Evolutionary conservation across 371 early-diverging fungal species (phyloP).

Genomic region (Sanchytrium tribonematis): DNA sequence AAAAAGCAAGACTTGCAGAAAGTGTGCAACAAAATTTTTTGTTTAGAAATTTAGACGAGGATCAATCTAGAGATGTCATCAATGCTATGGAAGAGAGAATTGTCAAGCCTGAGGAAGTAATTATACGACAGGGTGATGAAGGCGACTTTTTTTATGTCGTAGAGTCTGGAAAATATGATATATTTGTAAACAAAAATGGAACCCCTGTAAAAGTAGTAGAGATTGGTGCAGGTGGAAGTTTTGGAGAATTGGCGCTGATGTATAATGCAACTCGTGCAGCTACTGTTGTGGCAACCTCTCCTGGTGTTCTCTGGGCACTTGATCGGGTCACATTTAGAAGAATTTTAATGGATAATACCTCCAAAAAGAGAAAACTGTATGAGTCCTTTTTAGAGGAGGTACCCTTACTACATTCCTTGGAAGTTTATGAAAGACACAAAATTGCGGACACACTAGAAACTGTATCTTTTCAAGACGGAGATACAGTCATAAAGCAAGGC

Average conservation of each 20-base stretch:
- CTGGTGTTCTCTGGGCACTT: constrained; percentile 68
- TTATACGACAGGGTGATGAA: constrained; percentile 82
- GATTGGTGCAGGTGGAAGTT: constrained; percentile 53
- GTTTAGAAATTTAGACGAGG: constrained; percentile 75
- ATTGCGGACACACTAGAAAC: constrained; percentile 77
- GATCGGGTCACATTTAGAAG: constrained; percentile 80
- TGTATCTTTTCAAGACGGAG: constrained; percentile 42
- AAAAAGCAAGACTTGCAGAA: constrained; percentile 42
- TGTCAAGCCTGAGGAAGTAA: constrained; percentile 32
- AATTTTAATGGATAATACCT: constrained; percentile 74
- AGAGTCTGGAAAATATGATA: constrained; percentile 76
- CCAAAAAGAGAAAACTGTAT: constrained; percentile 65
- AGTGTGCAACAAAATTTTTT: constrained; percentile 65
- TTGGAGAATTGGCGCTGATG: constrained; percentile 93
- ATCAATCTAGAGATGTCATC: constrained; percentile 71
- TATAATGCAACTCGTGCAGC: constrained; percentile 88
- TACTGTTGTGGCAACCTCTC: constrained; percentile 49
- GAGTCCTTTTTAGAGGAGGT: constrained; percentile 71
- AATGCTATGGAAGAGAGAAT: constrained; percentile 82
- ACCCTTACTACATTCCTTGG: constrained; percentile 44
- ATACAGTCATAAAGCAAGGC: constrained; percentile 58
- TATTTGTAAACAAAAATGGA: constrained; percentile 29
- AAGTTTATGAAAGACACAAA: constrained; percentile 71
- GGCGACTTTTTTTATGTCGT: constrained; percentile 94
- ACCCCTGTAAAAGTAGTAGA: constrained; percentile 35